phyloP scores from a whole-genome alignment of 2,329 filamentous ascomycete species.

The Xylariales sp. region DNA sequence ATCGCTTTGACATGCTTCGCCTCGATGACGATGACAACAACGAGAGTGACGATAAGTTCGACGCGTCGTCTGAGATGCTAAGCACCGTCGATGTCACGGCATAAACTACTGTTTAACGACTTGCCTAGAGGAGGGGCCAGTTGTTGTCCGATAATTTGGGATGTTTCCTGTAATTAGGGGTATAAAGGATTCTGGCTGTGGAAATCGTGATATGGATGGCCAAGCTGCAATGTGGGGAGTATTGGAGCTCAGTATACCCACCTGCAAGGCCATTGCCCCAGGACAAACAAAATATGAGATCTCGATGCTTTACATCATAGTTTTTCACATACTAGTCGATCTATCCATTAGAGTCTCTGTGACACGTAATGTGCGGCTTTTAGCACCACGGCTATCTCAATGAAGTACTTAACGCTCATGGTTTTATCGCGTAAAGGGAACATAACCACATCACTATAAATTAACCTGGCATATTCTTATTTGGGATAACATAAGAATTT shows the following conservation, averaged over 20 bases:
- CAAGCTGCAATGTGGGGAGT: conserved; percentile 24
- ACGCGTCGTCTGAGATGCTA: conserved; percentile 48
- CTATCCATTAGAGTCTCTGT: background rate
- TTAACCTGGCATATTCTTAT: no score
- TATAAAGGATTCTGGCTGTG: conserved; percentile 8
- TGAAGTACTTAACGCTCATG: no score
- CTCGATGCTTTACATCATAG: conserved; percentile 4
- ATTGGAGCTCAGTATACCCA: conserved; percentile 35
- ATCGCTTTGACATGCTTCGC: conserved; percentile 48
- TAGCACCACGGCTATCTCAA: no score
- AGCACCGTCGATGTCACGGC: conserved; percentile 44
- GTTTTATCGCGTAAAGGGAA: background rate
- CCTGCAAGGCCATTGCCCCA: conserved; percentile 13
- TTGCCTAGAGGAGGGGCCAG: background rate
- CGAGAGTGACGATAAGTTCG: conserved; percentile 48
- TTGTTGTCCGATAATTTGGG: background rate
- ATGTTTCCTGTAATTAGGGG: background rate
- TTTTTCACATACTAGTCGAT: background rate
- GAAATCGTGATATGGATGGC: background rate
- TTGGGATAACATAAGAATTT: no score
- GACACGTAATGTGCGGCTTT: background rate
- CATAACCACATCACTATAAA: no score
- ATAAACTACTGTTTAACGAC: conserved; percentile 18
- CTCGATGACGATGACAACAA: conserved; percentile 48
- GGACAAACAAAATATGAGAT: conserved; percentile 10